phyloP scores from a whole-genome alignment of 306 rosid species.

The Sindora glabra region DNA sequence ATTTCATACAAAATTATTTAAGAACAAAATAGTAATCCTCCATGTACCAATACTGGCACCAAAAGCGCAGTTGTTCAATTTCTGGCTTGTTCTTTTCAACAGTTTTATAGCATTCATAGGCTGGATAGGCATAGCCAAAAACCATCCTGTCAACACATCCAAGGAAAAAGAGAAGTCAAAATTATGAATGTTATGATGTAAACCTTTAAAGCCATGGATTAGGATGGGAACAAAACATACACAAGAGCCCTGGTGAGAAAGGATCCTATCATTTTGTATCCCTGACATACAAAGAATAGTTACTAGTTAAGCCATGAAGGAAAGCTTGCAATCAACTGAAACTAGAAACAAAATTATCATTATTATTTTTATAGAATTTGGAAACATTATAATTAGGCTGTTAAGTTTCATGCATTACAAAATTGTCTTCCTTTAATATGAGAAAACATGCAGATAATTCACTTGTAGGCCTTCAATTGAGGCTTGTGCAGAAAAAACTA shows the following conservation, averaged over 20 bases:
- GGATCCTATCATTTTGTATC: constrained; percentile 79
- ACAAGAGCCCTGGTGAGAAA: constrained; percentile 83
- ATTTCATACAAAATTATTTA: background rate
- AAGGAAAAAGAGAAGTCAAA: background rate
- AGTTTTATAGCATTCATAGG: constrained; percentile 91
- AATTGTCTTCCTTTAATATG: no score
- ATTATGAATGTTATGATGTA: background rate
- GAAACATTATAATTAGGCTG: no score
- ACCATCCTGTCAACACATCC: constrained; percentile 57
- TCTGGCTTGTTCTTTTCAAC: constrained; percentile 88
- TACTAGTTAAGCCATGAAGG: constrained; percentile 16
- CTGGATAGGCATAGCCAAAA: constrained; percentile 98
- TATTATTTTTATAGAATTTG: no score
- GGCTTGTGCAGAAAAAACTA: no score
- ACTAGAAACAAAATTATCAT: constrained; percentile 1
- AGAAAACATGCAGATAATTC: no score
- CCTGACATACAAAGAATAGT: constrained; percentile 39
- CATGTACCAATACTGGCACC: constrained; percentile 95
- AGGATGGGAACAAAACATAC: constrained; percentile 38
- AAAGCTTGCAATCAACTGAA: background rate
- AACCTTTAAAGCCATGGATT: background rate
- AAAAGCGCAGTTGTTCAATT: constrained; percentile 84
- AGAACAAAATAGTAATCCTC: background rate
- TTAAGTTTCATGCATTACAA: background rate
- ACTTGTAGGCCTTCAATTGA: no score